Evolutionary conservation across 2,329 filamentous ascomycete genomes (phyloP), one percentile per base, ranked within the genome.

Genomic region (Rutstroemia sp.): DNA sequence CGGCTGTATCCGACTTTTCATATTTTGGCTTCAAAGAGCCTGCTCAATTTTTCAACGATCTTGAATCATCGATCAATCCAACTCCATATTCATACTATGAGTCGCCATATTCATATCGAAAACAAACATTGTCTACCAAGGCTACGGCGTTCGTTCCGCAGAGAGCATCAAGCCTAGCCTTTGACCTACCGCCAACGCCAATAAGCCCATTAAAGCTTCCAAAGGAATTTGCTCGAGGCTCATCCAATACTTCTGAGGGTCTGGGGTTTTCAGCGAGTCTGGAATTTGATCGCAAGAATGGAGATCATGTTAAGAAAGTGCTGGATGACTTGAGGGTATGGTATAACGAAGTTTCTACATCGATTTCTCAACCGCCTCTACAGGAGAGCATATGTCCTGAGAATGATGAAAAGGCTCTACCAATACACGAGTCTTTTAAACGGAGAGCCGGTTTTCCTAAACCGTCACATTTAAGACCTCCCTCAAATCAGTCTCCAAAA

Each of bases 241-340:
- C 25, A 37, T 5, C 25, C 21, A 25, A n/a, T 14, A 2, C 25
- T 23, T 44, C 38, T 25, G 6, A 3, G 39, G 38, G 18, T 16
- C 21, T 9, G 3, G 25, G 16, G 16, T 42, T 30, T 25, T 51
- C 38, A 14, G 39, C 38, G 30, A 55, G 18, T 44, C 27, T 55
- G 21, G 21, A 25, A 4, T 19, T 37, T 18, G 18, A 39, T 51
- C 12, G 19, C 25, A 55, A 45, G 25, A 48, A 50, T 55, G 46
- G 49, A 4, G 53, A 55, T 16, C 39, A 51, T 34, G 53, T 55
- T 37, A 48, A 55, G 19, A 55, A 51, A 55, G 25, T 55, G 34
- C 25, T 55, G 27, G 53, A 55, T 38, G 53, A 55, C 30, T 23
- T 55, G 8, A 38, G 38, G 42, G 34, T 16, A 4, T 55, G 53